These are phyloP conservation scores for Zygnema circumcarinatum DNA, from an alignment of 139 green algal species.

Conservation along the genomic window DNA sequence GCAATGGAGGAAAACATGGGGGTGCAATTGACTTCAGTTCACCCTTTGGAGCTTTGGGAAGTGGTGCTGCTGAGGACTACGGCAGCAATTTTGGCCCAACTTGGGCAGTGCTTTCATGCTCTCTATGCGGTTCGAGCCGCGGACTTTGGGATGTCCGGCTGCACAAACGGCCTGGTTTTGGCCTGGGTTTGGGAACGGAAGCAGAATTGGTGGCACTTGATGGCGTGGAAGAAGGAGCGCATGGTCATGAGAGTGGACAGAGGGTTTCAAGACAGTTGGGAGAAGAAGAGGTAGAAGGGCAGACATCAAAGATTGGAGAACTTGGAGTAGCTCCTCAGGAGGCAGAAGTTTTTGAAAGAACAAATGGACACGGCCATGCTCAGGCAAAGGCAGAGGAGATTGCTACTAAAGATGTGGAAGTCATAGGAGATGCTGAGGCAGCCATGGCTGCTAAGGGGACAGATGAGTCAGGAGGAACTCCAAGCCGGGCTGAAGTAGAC, in stretches of 20 bases:
- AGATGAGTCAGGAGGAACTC: neutral
- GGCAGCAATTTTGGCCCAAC: neutral
- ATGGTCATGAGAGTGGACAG: neutral
- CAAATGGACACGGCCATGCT: no score
- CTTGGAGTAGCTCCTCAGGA: neutral
- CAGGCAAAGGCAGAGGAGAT: no score
- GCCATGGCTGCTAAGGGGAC: neutral
- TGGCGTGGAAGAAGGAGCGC: neutral
- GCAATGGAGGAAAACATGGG: conserved; percentile 10
- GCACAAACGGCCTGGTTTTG: neutral
- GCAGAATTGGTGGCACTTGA: neutral
- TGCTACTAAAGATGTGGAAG: neutral
- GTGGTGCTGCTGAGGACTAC: neutral
- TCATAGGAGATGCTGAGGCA: neutral
- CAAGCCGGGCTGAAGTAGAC: neutral
- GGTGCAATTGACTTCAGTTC: conserved; percentile 1
- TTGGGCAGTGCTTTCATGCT: conserved; percentile 29
- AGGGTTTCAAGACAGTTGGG: neutral
- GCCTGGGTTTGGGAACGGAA: neutral
- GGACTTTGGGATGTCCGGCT: conserved; percentile 45
- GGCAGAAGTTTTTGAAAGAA: neutral
- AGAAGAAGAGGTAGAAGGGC: neutral
- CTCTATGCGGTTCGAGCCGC: conserved; percentile 43
- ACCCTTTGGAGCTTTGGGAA: neutral
- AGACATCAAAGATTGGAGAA: neutral